Evolutionary conservation across 2,329 filamentous ascomycete genomes (phyloP), one percentile per base, ranked within the genome.

Genomic region (Xylaria arbuscula): DNA sequence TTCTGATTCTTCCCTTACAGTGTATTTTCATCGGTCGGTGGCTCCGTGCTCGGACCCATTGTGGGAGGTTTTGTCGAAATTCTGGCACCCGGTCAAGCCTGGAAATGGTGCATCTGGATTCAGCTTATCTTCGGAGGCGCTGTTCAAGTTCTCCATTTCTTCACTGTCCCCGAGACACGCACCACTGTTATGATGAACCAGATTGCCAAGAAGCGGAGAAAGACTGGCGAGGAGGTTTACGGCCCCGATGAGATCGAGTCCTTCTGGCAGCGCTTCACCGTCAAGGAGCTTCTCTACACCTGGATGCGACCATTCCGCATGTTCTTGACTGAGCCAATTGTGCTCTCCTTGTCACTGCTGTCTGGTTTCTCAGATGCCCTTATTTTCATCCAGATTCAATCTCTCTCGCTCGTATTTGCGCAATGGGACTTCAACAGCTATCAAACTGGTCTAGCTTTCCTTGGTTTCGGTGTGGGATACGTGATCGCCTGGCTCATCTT

Each of bases 21-120:
- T 34, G 92, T 94, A 57, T 93, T 94, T 75, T 93, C 92, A 0
- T 94, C 92, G 0, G 92, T 94, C 17, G 91, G 89, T 28, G 92
- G 92, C 13, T 93, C 91, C 0, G 88, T 93, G 9, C 83, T 94
- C 1, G 92, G 92, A 0, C 92, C 92, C 9, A 90, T 94, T 51
- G 85, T 93, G 17, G 92, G 92, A 72, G 92, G 92, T 0, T 94
- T 94, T 74, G 87, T 90, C 19, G 87, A 94, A 77, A 79, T 87
- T 36, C 89, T 88, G 72, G 83, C 92, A 0, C 77, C 81, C 0
- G 7, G 42, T 17, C 38, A 69, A 8, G 70, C 67, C 32, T 96
- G 92, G 92, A 86, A 87, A 72, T 94, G 76, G 77, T 76, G 75
- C 63, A 94, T 95, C 77, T 97, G 93, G 93, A 92, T 95, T 68